Evolutionary conservation across 345 rosid genomes (phyloP), one percentile per base, ranked within the genome.

Genomic region (Gossypium sturtianum): DNA sequence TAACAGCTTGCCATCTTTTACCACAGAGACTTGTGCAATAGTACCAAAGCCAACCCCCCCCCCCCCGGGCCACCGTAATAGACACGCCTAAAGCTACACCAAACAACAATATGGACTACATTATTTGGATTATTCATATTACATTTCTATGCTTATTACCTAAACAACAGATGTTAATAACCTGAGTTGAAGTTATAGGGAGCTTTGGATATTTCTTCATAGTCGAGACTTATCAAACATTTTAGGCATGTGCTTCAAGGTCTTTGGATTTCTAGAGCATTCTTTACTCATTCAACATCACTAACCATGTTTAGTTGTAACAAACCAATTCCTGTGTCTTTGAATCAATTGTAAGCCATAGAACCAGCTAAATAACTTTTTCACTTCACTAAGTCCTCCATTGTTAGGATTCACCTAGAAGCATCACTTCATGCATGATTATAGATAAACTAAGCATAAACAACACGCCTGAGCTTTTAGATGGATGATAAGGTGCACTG

Each of bases 361-460:
- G 20, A 44, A 65, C 52, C 70, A 19, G 52, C 53, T 66, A 45
- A 45, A 44, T 66, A 45, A 45, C 53, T 20, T 25, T 65, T 45
- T 12, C 52, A 6, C 34, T 66, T 66, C 34, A 65, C 52, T 10
- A 22, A 66, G 53, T 66, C 34, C 53, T 65, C 29, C n/a, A 19
- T 20, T 49, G 45, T 44, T 44, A 44, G 29, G 54, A 22, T 66
- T 49, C 34, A 66, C 38, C 34, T 7, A 45, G 70, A 45, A 22
- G 38, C 54, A 12, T 45, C 54, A 66, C 25, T 19, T 3, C 52
- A 12, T 12, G 13, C 53, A 20, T 20, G 5, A 65, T 2, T 6
- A 65, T 65, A 5, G 70, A 65, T 66, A 29, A 19, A 16, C 6
- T 66, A 20, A 12, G 70, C 70, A 66, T 45, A 45, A 66, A 66